A percentile compares a stretch with the other conserved stretches of the same genome.
Evolutionary conservation across 2,329 filamentous ascomycete species (phyloP).

Genomic region (Cylindrodendrum hubeiense): DNA sequence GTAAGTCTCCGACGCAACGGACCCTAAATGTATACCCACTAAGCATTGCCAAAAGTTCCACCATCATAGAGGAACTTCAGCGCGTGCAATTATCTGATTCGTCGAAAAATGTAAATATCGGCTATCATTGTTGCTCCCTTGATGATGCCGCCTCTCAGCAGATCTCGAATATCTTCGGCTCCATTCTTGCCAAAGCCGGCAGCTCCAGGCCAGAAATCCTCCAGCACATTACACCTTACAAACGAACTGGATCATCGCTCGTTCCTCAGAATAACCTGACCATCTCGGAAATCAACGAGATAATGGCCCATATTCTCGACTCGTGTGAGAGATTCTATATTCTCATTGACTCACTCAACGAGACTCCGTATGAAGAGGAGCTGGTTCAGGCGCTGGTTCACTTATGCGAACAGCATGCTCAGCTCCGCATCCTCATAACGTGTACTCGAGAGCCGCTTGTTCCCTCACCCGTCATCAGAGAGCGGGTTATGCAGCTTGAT

Average conservation of each 20-base stretch:
- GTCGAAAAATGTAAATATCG: constrained; percentile 27
- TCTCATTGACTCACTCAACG: constrained; percentile 41
- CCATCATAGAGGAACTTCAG: constrained; percentile 37
- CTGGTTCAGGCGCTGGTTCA: constrained; percentile 29
- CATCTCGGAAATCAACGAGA: constrained; percentile 24
- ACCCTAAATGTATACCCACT: not conserved
- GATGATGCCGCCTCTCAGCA: constrained; percentile 43
- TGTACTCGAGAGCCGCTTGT: constrained; percentile 32
- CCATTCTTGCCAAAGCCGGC: constrained; percentile 41
- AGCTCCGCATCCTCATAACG: constrained; percentile 37
- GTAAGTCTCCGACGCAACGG: constrained; percentile 16
- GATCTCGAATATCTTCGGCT: constrained; percentile 45
- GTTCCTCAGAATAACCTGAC: constrained; percentile 38
- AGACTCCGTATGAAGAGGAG: constrained; percentile 28
- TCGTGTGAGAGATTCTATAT: constrained; percentile 33
- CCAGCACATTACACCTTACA: constrained; percentile 32
- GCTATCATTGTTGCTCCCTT: constrained; percentile 43
- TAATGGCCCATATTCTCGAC: constrained; percentile 26
- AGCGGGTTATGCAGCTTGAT: constrained; percentile 30
- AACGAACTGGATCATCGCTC: constrained; percentile 13
- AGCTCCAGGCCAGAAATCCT: constrained; percentile 26
- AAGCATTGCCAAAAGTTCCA: constrained; percentile 30
- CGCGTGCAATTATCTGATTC: constrained; percentile 3
- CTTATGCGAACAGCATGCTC: constrained; percentile 31
- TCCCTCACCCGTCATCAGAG: constrained; percentile 12